phyloP scores from a whole-genome alignment of 1,284 basidiomycete genomes.

The Tylopilus sp. region DNA sequence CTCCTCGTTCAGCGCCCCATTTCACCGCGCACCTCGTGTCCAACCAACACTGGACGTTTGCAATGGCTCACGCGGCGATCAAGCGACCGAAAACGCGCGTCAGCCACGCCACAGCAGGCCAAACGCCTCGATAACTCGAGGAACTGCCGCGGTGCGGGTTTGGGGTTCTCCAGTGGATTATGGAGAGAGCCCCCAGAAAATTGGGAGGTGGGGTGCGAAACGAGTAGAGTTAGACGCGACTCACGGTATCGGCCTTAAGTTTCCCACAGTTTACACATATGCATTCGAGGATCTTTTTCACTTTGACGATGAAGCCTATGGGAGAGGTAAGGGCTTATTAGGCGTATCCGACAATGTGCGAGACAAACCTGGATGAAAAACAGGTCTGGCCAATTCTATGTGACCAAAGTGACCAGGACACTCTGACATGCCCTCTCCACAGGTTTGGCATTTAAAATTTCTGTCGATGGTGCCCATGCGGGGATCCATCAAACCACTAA shows the following conservation, averaged over 20 bases:
- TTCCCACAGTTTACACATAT: constrained; percentile 99
- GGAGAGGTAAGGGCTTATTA: neutral
- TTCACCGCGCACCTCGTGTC: constrained; percentile 85
- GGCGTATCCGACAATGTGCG: neutral
- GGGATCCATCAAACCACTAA: constrained; percentile 95
- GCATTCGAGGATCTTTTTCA: constrained; percentile 99
- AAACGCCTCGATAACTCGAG: constrained; percentile 75
- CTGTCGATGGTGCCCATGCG: constrained; percentile 98
- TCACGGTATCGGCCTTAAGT: constrained; percentile 94
- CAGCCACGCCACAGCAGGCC: constrained; percentile 63
- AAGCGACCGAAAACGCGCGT: constrained; percentile 85
- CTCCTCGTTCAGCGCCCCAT: constrained; percentile 93
- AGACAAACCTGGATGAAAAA: constrained; percentile 89
- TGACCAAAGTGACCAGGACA: constrained; percentile 99
- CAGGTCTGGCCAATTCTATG: constrained; percentile 94
- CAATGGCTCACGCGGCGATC: constrained; percentile 74
- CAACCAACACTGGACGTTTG: constrained; percentile 68
- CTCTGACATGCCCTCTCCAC: constrained; percentile 97
- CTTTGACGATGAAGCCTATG: constrained; percentile 94
- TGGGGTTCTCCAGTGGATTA: constrained; percentile 80
- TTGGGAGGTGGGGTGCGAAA: constrained; percentile 88
- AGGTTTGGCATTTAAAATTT: constrained; percentile 99
- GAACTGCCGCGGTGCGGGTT: constrained; percentile 72
- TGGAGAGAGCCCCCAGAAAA: constrained; percentile 94
- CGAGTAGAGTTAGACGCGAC: constrained; percentile 77